Evolutionary conservation across 768 basidiomycete species (phyloP).

Genomic region (Kwoniella dendrophila): DNA sequence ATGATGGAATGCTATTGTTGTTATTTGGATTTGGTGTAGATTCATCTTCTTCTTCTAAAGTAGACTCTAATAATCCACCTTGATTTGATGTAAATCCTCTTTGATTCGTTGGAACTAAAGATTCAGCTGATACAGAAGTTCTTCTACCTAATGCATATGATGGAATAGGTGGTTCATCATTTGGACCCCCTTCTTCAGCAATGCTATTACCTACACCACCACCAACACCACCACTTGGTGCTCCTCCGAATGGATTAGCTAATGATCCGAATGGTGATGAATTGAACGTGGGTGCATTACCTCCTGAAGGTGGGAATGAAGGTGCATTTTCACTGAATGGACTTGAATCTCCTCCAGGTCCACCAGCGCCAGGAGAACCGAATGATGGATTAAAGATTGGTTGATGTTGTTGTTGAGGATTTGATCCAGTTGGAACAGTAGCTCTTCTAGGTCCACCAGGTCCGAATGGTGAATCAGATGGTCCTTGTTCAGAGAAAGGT

Average conservation of each 20-base stretch:
- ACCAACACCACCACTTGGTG: no score
- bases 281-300: conserved; percentile 19
- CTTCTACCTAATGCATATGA: conserved; percentile 79
- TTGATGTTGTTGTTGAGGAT: conserved; percentile 14
- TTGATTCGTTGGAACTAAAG: conserved; percentile 71
- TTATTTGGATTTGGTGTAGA: conserved; percentile 60
- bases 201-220: conserved; percentile 1
- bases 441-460: conserved; percentile 36
- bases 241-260: no score
- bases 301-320: conserved; percentile 14
- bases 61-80: conserved; percentile 30
- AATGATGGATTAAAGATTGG: conserved; percentile 33
- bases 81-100: conserved; percentile 18
- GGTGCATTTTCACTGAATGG: conserved; percentile 19
- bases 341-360: conserved; percentile 7
- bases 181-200: conserved; percentile 17
- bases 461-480: conserved; percentile 48
- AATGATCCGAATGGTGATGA: conserved; percentile 32
- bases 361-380: conserved; percentile 20
- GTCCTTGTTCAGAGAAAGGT: conserved; percentile 50
- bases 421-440: conserved; percentile 34
- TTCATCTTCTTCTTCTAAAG: conserved; percentile 57
- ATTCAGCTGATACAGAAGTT: conserved; percentile 93
- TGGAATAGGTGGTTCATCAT: conserved; percentile 55
- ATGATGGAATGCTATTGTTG: conserved; percentile 50